A percentile compares a stretch with the other conserved stretches of the same genome.
Conservation (phyloP, 306 rosid genomes). For the Casuarina equisetifolia region DNA sequence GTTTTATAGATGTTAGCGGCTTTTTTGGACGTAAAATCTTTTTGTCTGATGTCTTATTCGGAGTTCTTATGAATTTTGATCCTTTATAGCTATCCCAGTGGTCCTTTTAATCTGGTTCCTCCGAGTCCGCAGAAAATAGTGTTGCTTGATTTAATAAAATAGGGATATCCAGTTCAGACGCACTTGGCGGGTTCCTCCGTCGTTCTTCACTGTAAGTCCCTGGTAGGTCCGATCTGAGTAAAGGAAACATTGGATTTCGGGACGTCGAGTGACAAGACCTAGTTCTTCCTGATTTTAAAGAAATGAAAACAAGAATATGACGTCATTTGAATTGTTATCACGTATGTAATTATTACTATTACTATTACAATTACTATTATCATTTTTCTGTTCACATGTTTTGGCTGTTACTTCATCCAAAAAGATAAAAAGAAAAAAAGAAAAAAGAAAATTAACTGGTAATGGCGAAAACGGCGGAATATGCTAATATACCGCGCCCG, state of each 20-base stretch:
- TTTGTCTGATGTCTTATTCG: no score
- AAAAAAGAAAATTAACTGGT: no score
- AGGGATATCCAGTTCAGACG: not conserved
- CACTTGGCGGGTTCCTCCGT: not conserved
- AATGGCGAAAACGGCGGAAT: no score
- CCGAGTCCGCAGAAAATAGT: not conserved
- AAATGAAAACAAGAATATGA: no score
- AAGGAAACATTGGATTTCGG: not conserved
- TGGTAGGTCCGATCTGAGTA: not conserved
- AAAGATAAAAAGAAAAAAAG: no score
- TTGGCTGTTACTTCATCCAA: no score
- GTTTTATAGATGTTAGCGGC: not conserved
- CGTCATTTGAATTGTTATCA: no score
- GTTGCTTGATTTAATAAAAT: not conserved
- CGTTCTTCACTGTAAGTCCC: not conserved
- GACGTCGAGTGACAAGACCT: not conserved
- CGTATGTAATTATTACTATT: no score
- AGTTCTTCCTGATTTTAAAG: not conserved
- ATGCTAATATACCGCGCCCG: no score
- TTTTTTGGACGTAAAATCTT: not conserved
- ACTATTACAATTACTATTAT: no score
- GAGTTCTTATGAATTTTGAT: not conserved
- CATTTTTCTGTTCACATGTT: no score
- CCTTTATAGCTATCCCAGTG: not conserved
- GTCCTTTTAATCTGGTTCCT: not conserved